Evolutionary conservation across 2,329 filamentous ascomycete species (phyloP).

Genomic region (Ophiocordyceps camponoti-leonardi): DNA sequence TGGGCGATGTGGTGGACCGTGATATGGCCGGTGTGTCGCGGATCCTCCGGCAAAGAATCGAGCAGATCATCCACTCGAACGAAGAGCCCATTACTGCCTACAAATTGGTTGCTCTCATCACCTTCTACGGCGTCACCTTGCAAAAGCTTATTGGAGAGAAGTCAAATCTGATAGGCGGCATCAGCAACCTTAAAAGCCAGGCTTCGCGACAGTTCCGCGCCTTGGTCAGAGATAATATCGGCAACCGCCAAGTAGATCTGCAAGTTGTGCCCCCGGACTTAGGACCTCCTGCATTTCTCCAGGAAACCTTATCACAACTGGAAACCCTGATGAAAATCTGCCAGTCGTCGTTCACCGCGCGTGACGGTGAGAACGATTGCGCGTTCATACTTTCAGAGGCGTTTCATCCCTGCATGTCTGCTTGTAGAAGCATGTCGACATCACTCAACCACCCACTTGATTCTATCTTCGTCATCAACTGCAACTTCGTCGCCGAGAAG

Average conservation of each 20-base stretch:
- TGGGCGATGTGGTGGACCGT: slow-evolving; percentile 75
- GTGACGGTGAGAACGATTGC: slow-evolving; percentile 49
- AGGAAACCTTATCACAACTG: slow-evolving; percentile 64
- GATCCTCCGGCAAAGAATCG: slow-evolving; percentile 74
- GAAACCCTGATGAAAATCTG: slow-evolving; percentile 69
- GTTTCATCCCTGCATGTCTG: slow-evolving; percentile 69
- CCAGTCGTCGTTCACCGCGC: slow-evolving; percentile 57
- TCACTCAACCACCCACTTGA: slow-evolving; percentile 39
- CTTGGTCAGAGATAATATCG: slow-evolving; percentile 64
- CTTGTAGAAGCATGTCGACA: slow-evolving; percentile 53
- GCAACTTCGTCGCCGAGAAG: slow-evolving; percentile 38
- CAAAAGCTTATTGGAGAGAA: slow-evolving; percentile 55
- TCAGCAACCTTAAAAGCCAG: slow-evolving; percentile 53
- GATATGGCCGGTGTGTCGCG: slow-evolving; percentile 68
- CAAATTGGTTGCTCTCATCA: slow-evolving; percentile 74
- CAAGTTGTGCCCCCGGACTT: slow-evolving; percentile 56
- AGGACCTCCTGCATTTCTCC: slow-evolving; percentile 61
- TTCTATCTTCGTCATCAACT: slow-evolving; percentile 60
- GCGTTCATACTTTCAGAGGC: slow-evolving; percentile 59
- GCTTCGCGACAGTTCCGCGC: slow-evolving; percentile 70
- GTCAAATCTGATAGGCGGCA: slow-evolving; percentile 51
- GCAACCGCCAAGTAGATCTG: slow-evolving; percentile 55
- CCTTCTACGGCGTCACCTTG: slow-evolving; percentile 81
- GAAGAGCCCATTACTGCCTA: slow-evolving; percentile 81
- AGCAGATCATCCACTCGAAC: slow-evolving; percentile 83